A percentile compares a stretch with the other conserved stretches of the same genome.
Conservation (phyloP, 805 yeast genomes). For the Myxozyma neglecta region DNA sequence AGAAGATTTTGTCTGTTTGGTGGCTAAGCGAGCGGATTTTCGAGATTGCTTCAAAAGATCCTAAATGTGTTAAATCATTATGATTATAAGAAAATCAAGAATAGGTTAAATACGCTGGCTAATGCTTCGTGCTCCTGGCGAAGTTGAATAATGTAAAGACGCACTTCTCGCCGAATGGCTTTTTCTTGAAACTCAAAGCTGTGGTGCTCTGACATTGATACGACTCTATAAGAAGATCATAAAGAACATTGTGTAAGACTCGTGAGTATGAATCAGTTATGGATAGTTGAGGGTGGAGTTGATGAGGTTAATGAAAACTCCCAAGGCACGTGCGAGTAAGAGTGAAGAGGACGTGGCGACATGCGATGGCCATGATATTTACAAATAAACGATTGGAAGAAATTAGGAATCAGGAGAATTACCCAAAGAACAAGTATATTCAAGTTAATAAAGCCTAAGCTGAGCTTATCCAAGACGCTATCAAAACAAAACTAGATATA, state of each 20-base stretch:
- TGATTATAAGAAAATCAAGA: neutral
- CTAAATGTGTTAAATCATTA: neutral
- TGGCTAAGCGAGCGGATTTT: neutral
- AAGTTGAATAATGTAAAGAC: slow-evolving; percentile 8
- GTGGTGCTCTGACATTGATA: slow-evolving; percentile 7
- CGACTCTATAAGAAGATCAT: too few relatives aligned
- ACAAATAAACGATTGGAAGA: neutral
- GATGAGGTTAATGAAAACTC: too few relatives aligned
- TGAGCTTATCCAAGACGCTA: neutral
- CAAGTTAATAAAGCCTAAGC: neutral
- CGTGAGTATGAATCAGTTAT: too few relatives aligned
- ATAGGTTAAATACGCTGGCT: neutral
- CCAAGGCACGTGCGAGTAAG: too few relatives aligned
- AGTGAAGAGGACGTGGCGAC: too few relatives aligned
- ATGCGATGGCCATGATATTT: too few relatives aligned
- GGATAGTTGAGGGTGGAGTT: too few relatives aligned
- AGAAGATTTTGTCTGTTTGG: neutral
- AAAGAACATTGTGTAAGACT: too few relatives aligned
- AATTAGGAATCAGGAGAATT: neutral
- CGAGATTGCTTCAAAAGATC: slow-evolving; percentile 2
- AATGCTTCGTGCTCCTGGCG: slow-evolving; percentile 18
- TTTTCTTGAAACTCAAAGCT: slow-evolving; percentile 19
- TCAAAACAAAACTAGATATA: neutral
- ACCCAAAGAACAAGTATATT: neutral
- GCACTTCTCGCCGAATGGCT: slow-evolving; percentile 17